These are phyloP conservation scores for Elaeis guineensis DNA, from an alignment of 176 grass and related monocot genomes.

Conservation along the genomic window DNA sequence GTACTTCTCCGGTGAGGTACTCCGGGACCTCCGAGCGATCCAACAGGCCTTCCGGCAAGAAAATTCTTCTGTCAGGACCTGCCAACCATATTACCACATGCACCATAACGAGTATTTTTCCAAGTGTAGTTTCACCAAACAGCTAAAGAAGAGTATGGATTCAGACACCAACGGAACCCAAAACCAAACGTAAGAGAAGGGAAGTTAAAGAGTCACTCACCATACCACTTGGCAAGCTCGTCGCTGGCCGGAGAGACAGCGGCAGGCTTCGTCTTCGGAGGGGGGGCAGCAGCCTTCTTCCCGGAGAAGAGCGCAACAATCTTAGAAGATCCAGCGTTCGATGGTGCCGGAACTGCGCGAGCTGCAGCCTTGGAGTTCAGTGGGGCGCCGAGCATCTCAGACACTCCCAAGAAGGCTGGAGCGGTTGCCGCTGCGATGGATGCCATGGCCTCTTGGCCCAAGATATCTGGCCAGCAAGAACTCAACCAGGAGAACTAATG, in stretches of 20 bases:
- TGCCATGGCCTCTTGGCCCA: neutral
- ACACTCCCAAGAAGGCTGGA: constrained; percentile 21
- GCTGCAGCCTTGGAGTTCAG: constrained; percentile 32
- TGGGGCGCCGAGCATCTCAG: constrained; percentile 57
- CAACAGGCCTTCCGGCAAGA: constrained; percentile 75
- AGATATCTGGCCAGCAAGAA: no score
- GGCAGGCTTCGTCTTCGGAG: constrained; percentile 41
- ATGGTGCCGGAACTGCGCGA: constrained; percentile 13
- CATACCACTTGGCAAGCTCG: constrained; percentile 96
- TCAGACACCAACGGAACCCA: no score
- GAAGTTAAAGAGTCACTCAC: constrained; percentile 27
- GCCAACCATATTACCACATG: neutral
- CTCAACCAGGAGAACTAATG: neutral
- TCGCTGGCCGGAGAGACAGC: constrained; percentile 30
- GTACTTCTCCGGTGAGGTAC: constrained; percentile 87
- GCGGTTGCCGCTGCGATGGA: constrained; percentile 35
- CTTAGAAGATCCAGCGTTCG: constrained; percentile 30
- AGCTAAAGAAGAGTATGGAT: no score
- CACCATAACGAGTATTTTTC: no score
- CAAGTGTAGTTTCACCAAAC: no score
- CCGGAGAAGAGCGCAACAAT: constrained; percentile 65
- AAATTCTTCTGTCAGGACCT: constrained; percentile 93
- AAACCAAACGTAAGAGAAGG: neutral
- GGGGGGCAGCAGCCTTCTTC: constrained; percentile 28
- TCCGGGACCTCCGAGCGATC: constrained; percentile 82